Conservation (phyloP, 2,329 filamentous ascomycete species). For the Neophaeococcomyces mojaviensis region DNA sequence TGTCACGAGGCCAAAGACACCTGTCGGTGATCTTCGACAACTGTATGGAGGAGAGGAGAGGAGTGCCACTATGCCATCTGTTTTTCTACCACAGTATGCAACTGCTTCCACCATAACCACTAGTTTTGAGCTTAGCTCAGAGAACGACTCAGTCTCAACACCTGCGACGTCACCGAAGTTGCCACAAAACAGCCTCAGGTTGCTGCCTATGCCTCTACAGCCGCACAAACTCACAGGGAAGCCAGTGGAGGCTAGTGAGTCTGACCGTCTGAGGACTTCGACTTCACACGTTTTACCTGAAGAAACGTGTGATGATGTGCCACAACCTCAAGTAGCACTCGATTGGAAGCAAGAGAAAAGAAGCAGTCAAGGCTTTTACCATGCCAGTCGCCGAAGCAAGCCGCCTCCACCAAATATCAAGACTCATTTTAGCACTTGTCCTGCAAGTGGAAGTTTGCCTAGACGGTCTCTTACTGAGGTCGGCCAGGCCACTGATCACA, state of each 20-base stretch:
- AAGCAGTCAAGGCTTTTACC: conserved; percentile 1
- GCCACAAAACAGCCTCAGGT: conserved; percentile 1
- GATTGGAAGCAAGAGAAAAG: not conserved
- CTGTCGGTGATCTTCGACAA: conserved; percentile 14
- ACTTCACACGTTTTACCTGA: not conserved
- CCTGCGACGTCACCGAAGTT: conserved; percentile 12
- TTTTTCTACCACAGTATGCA: conserved; percentile 6
- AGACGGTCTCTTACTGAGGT: not conserved
- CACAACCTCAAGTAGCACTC: not conserved
- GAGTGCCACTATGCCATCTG: not conserved
- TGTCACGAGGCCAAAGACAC: conserved; percentile 14
- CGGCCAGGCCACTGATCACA: not conserved
- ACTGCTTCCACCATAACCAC: conserved; percentile 13
- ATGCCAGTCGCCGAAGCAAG: not conserved
- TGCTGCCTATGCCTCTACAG: conserved; percentile 9
- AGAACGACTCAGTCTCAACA: conserved; percentile 11
- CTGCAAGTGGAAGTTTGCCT: not conserved
- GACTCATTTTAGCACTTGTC: not conserved
- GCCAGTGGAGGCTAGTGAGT: not conserved
- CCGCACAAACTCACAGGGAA: not conserved
- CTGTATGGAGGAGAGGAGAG: conserved; percentile 5
- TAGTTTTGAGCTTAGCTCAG: not conserved
- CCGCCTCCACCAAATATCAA: not conserved
- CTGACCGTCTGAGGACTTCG: not conserved
- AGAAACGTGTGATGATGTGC: not conserved